Evolutionary conservation across 768 basidiomycete species (phyloP).

Genomic region (Panellus pusillus): DNA sequence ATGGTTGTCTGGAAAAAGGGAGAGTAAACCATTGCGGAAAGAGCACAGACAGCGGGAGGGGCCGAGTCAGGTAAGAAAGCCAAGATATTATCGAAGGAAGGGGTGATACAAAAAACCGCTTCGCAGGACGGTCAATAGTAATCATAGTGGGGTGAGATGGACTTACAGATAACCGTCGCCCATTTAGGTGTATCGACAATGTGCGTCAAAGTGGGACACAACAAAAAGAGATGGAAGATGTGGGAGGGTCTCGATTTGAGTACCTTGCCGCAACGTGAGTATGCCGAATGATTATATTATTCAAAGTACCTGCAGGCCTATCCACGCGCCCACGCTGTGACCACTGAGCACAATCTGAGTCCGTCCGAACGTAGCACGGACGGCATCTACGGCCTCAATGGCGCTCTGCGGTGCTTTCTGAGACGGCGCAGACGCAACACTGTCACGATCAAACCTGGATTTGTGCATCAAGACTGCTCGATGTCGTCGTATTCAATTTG

Average conservation of each 20-base stretch:
- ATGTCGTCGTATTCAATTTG: slow-evolving; percentile 29
- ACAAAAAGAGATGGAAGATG: slow-evolving; percentile 49
- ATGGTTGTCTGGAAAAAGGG: not conserved
- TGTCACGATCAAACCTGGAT: slow-evolving; percentile 32
- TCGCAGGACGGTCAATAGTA: not conserved
- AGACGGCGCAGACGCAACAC: not conserved
- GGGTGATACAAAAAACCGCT: slow-evolving; percentile 52
- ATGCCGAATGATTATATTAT: slow-evolving; percentile 16
- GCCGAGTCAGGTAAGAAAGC: slow-evolving; percentile 44
- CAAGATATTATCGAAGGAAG: slow-evolving; percentile 43
- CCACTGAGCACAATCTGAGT: slow-evolving; percentile 51
- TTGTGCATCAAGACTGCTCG: slow-evolving; percentile 44
- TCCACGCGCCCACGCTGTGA: slow-evolving; percentile 77
- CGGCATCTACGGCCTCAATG: slow-evolving; percentile 52
- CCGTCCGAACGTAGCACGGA: slow-evolving; percentile 33
- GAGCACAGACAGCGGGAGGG: slow-evolving; percentile 44
- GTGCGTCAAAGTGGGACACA: slow-evolving; percentile 71
- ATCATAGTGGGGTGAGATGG: not conserved
- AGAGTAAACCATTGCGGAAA: slow-evolving; percentile 41
- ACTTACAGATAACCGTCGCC: slow-evolving; percentile 51
- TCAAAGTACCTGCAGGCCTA: slow-evolving; percentile 51
- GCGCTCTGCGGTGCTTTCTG: slow-evolving; percentile 32
- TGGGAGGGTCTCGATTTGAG: slow-evolving; percentile 44
- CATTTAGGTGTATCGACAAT: slow-evolving; percentile 69
- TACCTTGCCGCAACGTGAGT: slow-evolving; percentile 35